These are phyloP conservation scores for Leccinum disarticulatum DNA, from an alignment of 768 basidiomycete genomes.

Conservation along the genomic window DNA sequence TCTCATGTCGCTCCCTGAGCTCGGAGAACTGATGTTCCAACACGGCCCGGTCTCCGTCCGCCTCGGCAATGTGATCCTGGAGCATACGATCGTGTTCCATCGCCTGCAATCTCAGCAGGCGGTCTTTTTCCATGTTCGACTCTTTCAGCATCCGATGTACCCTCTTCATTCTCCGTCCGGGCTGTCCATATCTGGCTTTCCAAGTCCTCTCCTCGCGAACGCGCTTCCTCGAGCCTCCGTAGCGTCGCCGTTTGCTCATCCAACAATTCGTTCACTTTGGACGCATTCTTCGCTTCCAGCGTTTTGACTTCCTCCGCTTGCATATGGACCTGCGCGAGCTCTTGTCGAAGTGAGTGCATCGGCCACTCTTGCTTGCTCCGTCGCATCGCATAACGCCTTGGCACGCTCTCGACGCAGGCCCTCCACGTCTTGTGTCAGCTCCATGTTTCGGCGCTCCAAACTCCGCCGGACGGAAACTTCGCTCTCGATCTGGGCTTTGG, in stretches of 20 bases:
- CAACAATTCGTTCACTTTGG: slow-evolving; percentile 62
- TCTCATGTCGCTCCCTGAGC: slow-evolving; percentile 60
- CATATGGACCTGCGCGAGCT: slow-evolving; percentile 56
- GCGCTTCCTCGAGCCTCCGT: slow-evolving; percentile 71
- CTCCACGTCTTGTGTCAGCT: slow-evolving; percentile 56
- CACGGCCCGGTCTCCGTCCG: slow-evolving; percentile 91
- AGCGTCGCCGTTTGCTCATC: slow-evolving; percentile 77
- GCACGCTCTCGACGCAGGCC: slow-evolving; percentile 53
- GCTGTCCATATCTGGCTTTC: slow-evolving; percentile 73
- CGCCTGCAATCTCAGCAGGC: slow-evolving; percentile 69
- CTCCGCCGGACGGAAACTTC: slow-evolving; percentile 61
- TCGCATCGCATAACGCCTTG: slow-evolving; percentile 63
- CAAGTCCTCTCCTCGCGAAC: slow-evolving; percentile 69
- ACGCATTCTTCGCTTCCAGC: slow-evolving; percentile 61
- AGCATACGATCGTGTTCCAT: slow-evolving; percentile 65
- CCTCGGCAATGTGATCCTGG: slow-evolving; percentile 88
- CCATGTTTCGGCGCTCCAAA: slow-evolving; percentile 62
- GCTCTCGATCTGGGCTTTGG: slow-evolving; percentile 60
- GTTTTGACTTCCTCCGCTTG: slow-evolving; percentile 70
- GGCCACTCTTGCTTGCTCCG: slow-evolving; percentile 61
- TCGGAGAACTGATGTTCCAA: slow-evolving; percentile 86
- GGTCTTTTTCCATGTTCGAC: slow-evolving; percentile 76
- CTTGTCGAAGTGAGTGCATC: slow-evolving; percentile 54
- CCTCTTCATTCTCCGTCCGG: slow-evolving; percentile 65
- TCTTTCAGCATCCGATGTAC: slow-evolving; percentile 62